Evolutionary conservation across 768 basidiomycete genomes (phyloP), one percentile per base, ranked within the genome.

Genomic region (Phlegmacium glaucopus): DNA sequence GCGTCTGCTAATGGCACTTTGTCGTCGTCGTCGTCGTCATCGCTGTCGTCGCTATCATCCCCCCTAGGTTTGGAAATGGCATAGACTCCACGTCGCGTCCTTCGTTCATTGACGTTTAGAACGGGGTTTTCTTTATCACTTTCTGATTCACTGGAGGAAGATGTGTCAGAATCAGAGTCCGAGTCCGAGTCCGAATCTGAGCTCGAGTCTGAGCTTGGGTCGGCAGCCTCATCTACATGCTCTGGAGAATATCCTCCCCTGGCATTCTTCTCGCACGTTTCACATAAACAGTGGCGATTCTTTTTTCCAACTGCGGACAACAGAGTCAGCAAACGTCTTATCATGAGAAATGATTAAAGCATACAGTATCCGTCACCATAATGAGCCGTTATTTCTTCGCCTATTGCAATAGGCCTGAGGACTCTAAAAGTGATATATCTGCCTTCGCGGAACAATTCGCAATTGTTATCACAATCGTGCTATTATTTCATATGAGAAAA

Each of bases 381-480:
- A 63, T 90, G 88, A 36, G 90, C 90, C 26, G 90, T 90, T 39
- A 93, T 85, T 66, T 93, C 90, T 66, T 93, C 90, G 27, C 90
- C 90, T 18, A 86, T 69, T 36, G 76, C 73, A 59, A 93, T 91
- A 47, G 83, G 77, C 65, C 83, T 79, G 61, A 91, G 75, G 48
- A 87, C 86, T 35, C 88, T 82, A 67, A 93, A 93, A 22, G 91
- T 92, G 68, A 93, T 92, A 61, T 90, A 90, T 61, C 82, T 81
- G 39, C 90, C 90, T 69, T 90, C 87, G 39, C 90, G 87, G 60
- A 92, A 90, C 45, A 93, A 74, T 58, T 92, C 90, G 43, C 86
- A 89, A 63, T 93, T 93, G 58, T 92, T 87, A 50, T 90, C 81
- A 63, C 90, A 93, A 63, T 93, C 90, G 63, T 93, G 90, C 90